Percentiles rank a stretch among this genome's conserved stretches.
These are phyloP conservation scores for Solanum raphanifolium DNA, from an alignment of 257 asterid species.

Conservation along the genomic window DNA sequence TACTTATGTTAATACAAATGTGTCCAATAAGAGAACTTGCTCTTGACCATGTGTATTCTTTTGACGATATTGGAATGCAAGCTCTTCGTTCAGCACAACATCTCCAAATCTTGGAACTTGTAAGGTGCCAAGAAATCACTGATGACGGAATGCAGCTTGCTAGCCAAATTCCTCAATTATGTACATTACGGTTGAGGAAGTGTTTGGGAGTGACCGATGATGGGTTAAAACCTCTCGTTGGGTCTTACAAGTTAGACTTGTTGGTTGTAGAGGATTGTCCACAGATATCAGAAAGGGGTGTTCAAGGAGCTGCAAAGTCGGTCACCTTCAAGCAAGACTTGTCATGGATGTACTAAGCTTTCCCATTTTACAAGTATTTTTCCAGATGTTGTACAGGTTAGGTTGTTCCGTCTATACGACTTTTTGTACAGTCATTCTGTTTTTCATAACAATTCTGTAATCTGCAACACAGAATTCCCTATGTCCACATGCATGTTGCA, in stretches of 20 bases:
- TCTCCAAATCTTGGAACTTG: constrained; percentile 54
- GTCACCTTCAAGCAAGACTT: constrained; percentile 60
- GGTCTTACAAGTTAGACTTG: constrained; percentile 35
- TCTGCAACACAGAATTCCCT: background rate
- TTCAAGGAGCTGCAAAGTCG: constrained; percentile 51
- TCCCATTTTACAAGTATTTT: background rate
- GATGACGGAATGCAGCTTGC: constrained; percentile 70
- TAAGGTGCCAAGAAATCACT: constrained; percentile 72
- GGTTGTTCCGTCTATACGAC: background rate
- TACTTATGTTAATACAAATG: constrained; percentile 37
- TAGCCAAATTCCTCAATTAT: constrained; percentile 31
- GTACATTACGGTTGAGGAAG: constrained; percentile 43
- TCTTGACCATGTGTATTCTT: constrained; percentile 56
- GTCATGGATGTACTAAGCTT: constrained; percentile 63
- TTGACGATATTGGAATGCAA: constrained; percentile 63
- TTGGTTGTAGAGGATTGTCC: constrained; percentile 77
- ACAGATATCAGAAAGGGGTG: constrained; percentile 58
- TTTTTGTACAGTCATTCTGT: background rate
- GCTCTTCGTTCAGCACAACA: constrained; percentile 49
- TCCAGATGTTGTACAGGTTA: background rate
- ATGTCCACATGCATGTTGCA: background rate
- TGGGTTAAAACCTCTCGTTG: constrained; percentile 53
- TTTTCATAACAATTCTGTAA: background rate
- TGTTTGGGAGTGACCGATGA: constrained; percentile 67
- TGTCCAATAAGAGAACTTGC: constrained; percentile 63